These are phyloP conservation scores for Gossypium anomalum DNA, from an alignment of 345 rosid species.

Conservation along the genomic window DNA sequence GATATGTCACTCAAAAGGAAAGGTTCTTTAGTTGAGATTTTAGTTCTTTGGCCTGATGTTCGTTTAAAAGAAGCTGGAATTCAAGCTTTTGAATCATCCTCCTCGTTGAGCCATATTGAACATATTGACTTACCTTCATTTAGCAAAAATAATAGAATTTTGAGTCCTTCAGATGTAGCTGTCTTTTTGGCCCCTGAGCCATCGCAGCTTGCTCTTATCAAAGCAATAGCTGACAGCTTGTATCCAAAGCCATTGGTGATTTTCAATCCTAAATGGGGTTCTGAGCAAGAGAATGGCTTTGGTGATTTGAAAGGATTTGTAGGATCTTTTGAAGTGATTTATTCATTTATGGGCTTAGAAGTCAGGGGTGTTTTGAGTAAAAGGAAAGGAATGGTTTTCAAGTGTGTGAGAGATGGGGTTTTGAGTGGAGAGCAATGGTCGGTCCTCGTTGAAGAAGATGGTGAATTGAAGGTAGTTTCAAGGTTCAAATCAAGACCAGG, in stretches of 20 bases:
- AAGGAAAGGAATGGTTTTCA: conserved; percentile 62
- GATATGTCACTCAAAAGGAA: conserved; percentile 55
- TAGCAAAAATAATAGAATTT: conserved; percentile 19
- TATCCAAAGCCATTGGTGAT: conserved; percentile 69
- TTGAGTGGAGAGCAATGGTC: conserved; percentile 76
- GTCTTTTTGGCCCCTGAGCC: conserved; percentile 63
- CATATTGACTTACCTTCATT: conserved; percentile 41
- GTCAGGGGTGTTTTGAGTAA: conserved; percentile 68
- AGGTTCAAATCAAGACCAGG: conserved; percentile 63
- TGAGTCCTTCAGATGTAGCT: conserved; percentile 54
- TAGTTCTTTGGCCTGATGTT: conserved; percentile 53
- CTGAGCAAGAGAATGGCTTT: conserved; percentile 54
- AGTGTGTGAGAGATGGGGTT: conserved; percentile 77
- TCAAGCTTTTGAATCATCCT: conserved; percentile 30
- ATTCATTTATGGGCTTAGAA: conserved; percentile 73
- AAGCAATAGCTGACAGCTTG: conserved; percentile 32
- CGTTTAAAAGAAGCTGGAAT: conserved; percentile 31
- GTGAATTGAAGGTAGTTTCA: conserved; percentile 60
- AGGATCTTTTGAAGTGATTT: conserved; percentile 68
- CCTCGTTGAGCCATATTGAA: conserved; percentile 27
- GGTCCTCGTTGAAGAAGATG: conserved; percentile 66
- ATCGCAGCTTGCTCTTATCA: conserved; percentile 39
- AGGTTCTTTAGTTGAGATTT: conserved; percentile 44
- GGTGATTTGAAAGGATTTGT: conserved; percentile 47
- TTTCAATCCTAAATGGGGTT: conserved; percentile 70